Evolutionary conservation across 176 grass and related monocot genomes (phyloP).

Genomic region (Paspalum notatum): DNA sequence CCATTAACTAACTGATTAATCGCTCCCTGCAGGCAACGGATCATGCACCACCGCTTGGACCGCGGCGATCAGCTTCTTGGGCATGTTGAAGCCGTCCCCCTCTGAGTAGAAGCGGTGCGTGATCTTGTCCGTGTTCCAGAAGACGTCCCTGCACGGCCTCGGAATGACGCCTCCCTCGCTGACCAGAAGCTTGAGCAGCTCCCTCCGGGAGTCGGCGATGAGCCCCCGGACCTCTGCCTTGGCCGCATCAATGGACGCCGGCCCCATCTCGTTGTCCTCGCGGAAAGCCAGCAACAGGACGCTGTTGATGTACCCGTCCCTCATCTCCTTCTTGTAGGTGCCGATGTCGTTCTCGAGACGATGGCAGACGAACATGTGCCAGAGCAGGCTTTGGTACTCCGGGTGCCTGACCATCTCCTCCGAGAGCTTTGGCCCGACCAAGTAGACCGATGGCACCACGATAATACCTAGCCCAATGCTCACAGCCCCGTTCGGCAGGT

Average conservation of each 20-base stretch:
- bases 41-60: background rate
- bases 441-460: background rate
- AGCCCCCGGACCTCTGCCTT: conserved; percentile 2
- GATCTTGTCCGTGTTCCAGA: background rate
- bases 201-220: background rate
- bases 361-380: background rate
- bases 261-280: background rate
- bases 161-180: conserved; percentile 43
- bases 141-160: background rate
- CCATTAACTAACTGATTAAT: too few species aligned
- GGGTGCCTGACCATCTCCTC: background rate
- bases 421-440: background rate
- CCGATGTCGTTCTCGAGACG: background rate
- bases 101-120: background rate
- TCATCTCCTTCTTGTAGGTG: background rate
- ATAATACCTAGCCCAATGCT: background rate
- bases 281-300: background rate
- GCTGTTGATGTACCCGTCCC: background rate
- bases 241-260: conserved; percentile 12
- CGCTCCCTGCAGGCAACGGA: background rate
- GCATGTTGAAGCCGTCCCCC: background rate
- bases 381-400: background rate
- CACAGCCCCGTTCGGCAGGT: background rate
- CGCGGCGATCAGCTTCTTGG: background rate
- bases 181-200: conserved; percentile 47